phyloP scores from a whole-genome alignment of 1,284 basidiomycete species.

The Cerrena zonata region DNA sequence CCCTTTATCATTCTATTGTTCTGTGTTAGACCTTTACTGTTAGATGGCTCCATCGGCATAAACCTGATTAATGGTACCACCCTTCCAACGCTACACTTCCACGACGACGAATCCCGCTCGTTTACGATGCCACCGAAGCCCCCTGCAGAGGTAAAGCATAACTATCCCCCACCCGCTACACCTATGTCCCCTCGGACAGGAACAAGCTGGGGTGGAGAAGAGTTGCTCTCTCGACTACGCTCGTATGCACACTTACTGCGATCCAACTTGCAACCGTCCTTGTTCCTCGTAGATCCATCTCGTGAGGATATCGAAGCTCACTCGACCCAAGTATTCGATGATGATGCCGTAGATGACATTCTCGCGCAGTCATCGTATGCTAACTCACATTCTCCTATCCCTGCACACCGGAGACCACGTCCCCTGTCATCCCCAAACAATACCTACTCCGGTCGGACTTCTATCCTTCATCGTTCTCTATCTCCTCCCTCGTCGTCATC shows the following conservation, averaged over 20 bases:
- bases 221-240: slow-evolving; percentile 68
- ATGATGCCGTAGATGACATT: slow-evolving; percentile 79
- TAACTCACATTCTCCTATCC: slow-evolving; percentile 76
- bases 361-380: slow-evolving; percentile 69
- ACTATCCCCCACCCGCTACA: slow-evolving; percentile 61
- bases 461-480: slow-evolving; percentile 72
- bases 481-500: slow-evolving; percentile 36
- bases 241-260: slow-evolving; percentile 72
- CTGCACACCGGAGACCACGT: slow-evolving; percentile 70
- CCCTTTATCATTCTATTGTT: slow-evolving; percentile 11
- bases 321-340: slow-evolving; percentile 71
- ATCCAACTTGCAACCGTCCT: slow-evolving; percentile 70
- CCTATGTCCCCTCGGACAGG: slow-evolving; percentile 32
- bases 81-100: slow-evolving; percentile 87
- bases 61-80: slow-evolving; percentile 88
- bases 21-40: not conserved
- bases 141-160: slow-evolving; percentile 31
- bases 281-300: slow-evolving; percentile 91
- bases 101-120: slow-evolving; percentile 90
- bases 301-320: slow-evolving; percentile 86
- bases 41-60: slow-evolving; percentile 72
- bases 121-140: slow-evolving; percentile 49
- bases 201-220: slow-evolving; percentile 79
- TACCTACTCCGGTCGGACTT: slow-evolving; percentile 63
- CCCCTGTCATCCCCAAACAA: slow-evolving; percentile 49